Base-by-base conservation (phyloP, 305 asterid species). In the Lippia alba region DNA sequence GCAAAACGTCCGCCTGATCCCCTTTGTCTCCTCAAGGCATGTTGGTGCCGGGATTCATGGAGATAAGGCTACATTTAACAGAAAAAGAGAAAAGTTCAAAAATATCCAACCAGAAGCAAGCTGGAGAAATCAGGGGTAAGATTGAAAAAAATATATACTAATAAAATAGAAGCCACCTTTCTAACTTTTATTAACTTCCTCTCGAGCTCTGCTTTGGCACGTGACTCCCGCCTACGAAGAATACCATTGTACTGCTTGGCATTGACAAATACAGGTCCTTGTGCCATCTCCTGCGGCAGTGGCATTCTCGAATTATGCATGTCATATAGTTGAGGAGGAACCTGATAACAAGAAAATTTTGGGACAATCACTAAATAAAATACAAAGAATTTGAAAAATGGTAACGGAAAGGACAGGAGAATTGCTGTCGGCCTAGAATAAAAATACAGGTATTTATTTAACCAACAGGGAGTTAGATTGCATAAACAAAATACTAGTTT, bases 1-100 rank as follows among this genome's bases (percentile, higher is more conserved):
- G 87, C 85, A 68, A 91, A 91, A 62, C 97, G 91, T 30, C 97
- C 97, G 0, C 96, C 92, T 12, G 94, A 60, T 44, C 92, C 89
- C 77, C 97, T 80, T 68, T 68, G 84, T 78, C 97, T 84, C 76
- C 89, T 85, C 74, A 91, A 72, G n/a, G 97, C 97, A 68, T 91
- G 97, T 81, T 91, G 96, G 78, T 91, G 97, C 16, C 93, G 81
- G 2, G 97, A 91, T 79, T 91, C 97, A 6, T 91, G 96, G 55
- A 91, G 94, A 71, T 91, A 91, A 18, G 96, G 97, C 97, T 91
- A 87, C 54, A 40, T 66, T 59, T 49, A 61, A 33, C 30, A 24
- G 40, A 74, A 67, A 62, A 51, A 65, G 62, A 60, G 45, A 18
- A 71, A 49, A 50, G 33, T 39, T 74, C 39, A 20, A 7, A 56